Conservation (phyloP, 768 basidiomycete genomes). For the Hericium erinaceus region DNA sequence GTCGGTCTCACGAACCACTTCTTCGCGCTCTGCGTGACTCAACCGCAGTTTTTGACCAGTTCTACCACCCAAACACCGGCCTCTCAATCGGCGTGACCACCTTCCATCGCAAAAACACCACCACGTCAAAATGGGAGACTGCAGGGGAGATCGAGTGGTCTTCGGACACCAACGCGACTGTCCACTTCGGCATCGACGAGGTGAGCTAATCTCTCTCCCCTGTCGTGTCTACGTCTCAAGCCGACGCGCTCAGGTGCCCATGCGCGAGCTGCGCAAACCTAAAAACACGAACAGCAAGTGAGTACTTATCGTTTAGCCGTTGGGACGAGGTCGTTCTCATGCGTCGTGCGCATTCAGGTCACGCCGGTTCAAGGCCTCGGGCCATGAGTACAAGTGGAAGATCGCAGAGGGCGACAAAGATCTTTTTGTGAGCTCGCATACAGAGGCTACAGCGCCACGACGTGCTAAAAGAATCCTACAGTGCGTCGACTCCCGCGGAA, state of each 20-base stretch:
- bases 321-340: neutral
- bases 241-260: slow-evolving; percentile 23
- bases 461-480: slow-evolving; percentile 14
- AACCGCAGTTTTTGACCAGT: slow-evolving; percentile 2
- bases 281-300: slow-evolving; percentile 46
- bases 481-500: slow-evolving; percentile 43
- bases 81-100: slow-evolving; percentile 33
- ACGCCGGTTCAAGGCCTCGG: slow-evolving; percentile 41
- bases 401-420: slow-evolving; percentile 32
- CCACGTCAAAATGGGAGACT: slow-evolving; percentile 36
- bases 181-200: slow-evolving; percentile 41
- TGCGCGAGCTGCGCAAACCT: slow-evolving; percentile 38
- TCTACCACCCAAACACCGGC: slow-evolving; percentile 29
- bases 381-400: slow-evolving; percentile 52
- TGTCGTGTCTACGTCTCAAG: neutral
- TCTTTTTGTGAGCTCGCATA: slow-evolving; percentile 32
- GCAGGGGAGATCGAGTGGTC: slow-evolving; percentile 48
- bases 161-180: slow-evolving; percentile 32
- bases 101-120: slow-evolving; percentile 38
- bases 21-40: neutral
- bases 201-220: slow-evolving; percentile 17
- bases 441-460: neutral
- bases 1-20: slow-evolving; percentile 14
- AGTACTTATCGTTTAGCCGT: slow-evolving; percentile 8
- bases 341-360: slow-evolving; percentile 26